Evolutionary conservation across 805 yeast genomes (phyloP), one percentile per base, ranked within the genome.

Genomic region (Wickerhamomyces canadensis): DNA sequence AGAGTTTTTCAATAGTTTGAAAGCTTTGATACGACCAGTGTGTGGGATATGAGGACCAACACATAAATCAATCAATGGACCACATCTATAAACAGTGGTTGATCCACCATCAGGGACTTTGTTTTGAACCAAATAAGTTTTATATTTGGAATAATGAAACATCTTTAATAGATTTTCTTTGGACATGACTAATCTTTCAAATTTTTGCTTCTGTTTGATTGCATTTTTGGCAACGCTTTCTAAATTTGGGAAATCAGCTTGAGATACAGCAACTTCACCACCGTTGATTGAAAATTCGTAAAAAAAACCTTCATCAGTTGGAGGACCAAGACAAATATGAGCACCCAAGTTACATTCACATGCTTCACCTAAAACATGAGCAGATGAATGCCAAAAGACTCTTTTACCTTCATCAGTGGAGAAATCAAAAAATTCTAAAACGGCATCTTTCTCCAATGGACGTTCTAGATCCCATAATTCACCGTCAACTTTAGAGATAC

Each of bases 321-420:
- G 98, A 23, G 98, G 98, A 49, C 98, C 98, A 47, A 80, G 69
- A 61, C 86, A 79, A 48, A 93, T 78, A 61, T 91, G 96, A 48
- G 95, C 94, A 50, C 97, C 98, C 61, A 82, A 71, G 63, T 87
- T 93, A 62, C 96, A 83, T 68, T 93, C 98, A 70, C 96, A 84
- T 34, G 97, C 91, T 70, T 93, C 98, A 66, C 98, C 98, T 52
- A 93, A 70, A 38, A 93, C 91, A 66, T 93, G 98, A 36, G 98
- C 98, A 49, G 96, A 84, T 3, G 98, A 93, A 64, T 93, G 98
- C 98, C 98, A 93, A 68, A 93, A 93, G 25, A 91, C 98, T 48
- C 80, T 78, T 61, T 82, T 86, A 64, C 98, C 98, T 57, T 89
- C 97, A n/a, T 84, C 84, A 43, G 86, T 72, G 27, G 87, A 95